Evolutionary conservation across 441 rosid species (phyloP).

Genomic region (Bruguiera hainesii): DNA sequence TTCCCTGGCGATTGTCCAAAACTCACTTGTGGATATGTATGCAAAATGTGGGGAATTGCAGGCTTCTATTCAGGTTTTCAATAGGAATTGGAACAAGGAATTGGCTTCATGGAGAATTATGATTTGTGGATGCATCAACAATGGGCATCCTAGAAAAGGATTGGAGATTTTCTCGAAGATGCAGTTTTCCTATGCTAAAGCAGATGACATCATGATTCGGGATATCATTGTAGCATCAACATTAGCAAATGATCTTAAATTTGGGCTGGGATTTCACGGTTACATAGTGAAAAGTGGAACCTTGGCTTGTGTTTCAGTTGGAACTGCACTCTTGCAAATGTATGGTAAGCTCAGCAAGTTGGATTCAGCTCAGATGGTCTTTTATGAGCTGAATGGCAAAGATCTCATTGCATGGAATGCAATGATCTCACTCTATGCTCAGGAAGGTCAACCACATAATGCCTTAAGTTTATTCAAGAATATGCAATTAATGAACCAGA

Average conservation of each 20-base stretch:
- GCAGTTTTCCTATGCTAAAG: neutral
- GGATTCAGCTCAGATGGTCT: slow-evolving; percentile 14
- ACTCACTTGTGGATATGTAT: slow-evolving; percentile 9
- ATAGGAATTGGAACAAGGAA: slow-evolving; percentile 8
- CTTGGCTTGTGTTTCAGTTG: slow-evolving; percentile 8
- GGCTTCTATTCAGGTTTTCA: neutral
- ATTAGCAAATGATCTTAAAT: neutral
- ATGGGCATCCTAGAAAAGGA: slow-evolving; percentile 14
- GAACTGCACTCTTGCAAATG: slow-evolving; percentile 19
- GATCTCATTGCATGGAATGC: slow-evolving; percentile 33
- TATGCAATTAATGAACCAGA: slow-evolving; percentile 21
- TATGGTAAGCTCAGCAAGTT: slow-evolving; percentile 9
- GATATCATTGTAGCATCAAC: neutral
- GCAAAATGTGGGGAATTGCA: slow-evolving; percentile 15
- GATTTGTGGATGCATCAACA: neutral
- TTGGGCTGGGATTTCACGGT: slow-evolving; percentile 13
- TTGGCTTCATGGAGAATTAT: slow-evolving; percentile 19
- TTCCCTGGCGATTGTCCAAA: slow-evolving; percentile 3
- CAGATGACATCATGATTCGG: slow-evolving; percentile 9
- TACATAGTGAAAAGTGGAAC: slow-evolving; percentile 10
- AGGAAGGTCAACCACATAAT: slow-evolving; percentile 21
- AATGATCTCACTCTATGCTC: slow-evolving; percentile 27
- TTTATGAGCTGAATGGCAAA: slow-evolving; percentile 24
- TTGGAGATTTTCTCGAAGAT: slow-evolving; percentile 17
- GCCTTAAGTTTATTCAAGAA: slow-evolving; percentile 23